A percentile compares a stretch with the other conserved stretches of the same genome.
Evolutionary conservation across 2,329 filamentous ascomycete species (phyloP).

Genomic region (Aspergillus carbonarius): DNA sequence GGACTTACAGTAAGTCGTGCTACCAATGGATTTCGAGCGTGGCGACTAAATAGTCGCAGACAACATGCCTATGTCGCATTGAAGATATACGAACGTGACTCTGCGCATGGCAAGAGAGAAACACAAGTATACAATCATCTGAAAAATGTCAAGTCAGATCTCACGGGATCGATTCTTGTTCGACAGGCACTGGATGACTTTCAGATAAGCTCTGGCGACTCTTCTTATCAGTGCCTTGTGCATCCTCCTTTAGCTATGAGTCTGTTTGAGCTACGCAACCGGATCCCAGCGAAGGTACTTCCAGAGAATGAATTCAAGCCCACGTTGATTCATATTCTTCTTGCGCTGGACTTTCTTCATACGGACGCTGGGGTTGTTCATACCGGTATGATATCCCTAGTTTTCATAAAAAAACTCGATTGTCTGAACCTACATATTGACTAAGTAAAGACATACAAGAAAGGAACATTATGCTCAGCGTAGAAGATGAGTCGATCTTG

Average conservation of each 20-base stretch:
- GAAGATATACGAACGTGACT: slow-evolving; percentile 25
- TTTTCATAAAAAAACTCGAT: background rate
- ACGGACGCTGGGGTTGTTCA: slow-evolving; percentile 48
- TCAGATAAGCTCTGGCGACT: slow-evolving; percentile 25
- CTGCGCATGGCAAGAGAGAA: background rate
- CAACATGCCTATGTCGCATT: slow-evolving; percentile 39
- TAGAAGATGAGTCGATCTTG: slow-evolving; percentile 43
- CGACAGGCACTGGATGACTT: too few species aligned
- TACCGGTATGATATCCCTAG: slow-evolving; percentile 37
- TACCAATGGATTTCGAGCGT: too few species aligned
- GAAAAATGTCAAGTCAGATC: background rate
- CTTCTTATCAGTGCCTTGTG: slow-evolving; percentile 41
- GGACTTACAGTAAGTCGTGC: slow-evolving; percentile 22
- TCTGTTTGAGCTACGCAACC: slow-evolving; percentile 39
- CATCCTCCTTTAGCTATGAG: slow-evolving; percentile 48
- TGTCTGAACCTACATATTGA: slow-evolving; percentile 7
- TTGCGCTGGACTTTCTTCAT: slow-evolving; percentile 49
- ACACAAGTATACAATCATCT: background rate
- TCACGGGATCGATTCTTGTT: too few species aligned
- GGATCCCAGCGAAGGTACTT: slow-evolving; percentile 41
- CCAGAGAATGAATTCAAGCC: slow-evolving; percentile 34
- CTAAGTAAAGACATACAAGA: slow-evolving; percentile 44
- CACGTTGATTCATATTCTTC: slow-evolving; percentile 41
- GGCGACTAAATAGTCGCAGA: slow-evolving; percentile 1
- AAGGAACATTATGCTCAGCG: slow-evolving; percentile 50